Base-by-base conservation (phyloP, 768 basidiomycete genomes). In the Multifurca ochricompacta region DNA sequence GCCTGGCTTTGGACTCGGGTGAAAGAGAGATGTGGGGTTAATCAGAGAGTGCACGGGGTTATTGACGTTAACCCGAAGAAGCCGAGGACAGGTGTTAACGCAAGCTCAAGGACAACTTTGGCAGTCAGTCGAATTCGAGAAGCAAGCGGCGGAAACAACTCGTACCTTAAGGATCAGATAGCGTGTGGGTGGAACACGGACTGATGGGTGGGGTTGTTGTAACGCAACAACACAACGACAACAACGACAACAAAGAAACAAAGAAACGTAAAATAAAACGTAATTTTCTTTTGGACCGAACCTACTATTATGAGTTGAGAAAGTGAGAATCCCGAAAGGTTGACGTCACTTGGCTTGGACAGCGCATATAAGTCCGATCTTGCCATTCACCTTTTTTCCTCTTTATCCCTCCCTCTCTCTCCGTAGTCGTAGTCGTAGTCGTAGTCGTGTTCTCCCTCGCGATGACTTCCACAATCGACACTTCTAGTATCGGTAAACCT, bases 311-410 rank as follows among this genome's bases (percentile, higher is more conserved):
- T n/a, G 19, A 16, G 37, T 32, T 11, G 6, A 32, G n/a, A 23
- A 25, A 37, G 39, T 18, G 7, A 7, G 30, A 13, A 32, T 51
- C 40, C 19, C 30, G 45, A 39, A 23, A 21, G 6, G 27, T 16
- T 42, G 41, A 54, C 46, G 53, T 54, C 53, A 54, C 41, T 7
- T 28, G 14, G 30, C 41, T 7, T 28, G 14, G 30, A 39, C 30
- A 45, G 43, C 54, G 49, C 54, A 56, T 56, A 56, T 56, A 56
- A 51, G 54, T 28, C 44, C 25, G n/a, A n/a, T n/a, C n/a, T n/a
- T n/a, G n/a, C 27, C 47, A 18, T n/a, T 18, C 25, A 16, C 4
- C n/a, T 21, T 8, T 19, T 35, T 32, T 21, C 11, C 13, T 32
- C 34, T 18, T 4, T 40, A 2, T 18, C 43, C 5, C 11, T 8